phyloP scores from a whole-genome alignment of 176 grass and related monocot species.

The Phoenix roebelenii region DNA sequence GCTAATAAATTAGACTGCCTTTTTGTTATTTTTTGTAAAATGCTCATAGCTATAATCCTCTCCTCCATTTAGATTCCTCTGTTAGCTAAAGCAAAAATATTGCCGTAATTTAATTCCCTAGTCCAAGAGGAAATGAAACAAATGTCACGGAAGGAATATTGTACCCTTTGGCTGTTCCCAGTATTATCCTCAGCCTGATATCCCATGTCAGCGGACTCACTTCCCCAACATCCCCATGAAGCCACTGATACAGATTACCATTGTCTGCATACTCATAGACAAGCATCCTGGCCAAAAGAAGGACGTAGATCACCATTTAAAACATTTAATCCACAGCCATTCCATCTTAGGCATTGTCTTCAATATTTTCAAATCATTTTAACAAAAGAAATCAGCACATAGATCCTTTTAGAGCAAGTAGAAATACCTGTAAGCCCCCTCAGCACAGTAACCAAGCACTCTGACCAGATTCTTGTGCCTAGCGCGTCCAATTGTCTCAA shows the following conservation, averaged over 20 bases:
- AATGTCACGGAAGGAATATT: background rate
- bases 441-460: slow-evolving; percentile 79
- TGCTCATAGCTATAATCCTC: too few species aligned
- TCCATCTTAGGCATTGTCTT: background rate
- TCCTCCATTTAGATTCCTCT: too few species aligned
- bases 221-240: slow-evolving; percentile 60
- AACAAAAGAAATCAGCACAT: too few species aligned
- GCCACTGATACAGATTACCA: slow-evolving; percentile 67
- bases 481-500: slow-evolving; percentile 68
- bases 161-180: slow-evolving; percentile 91
- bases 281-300: slow-evolving; percentile 45
- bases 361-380: too few species aligned
- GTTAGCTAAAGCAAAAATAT: too few species aligned
- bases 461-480: slow-evolving; percentile 95
- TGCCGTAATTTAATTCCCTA: too few species aligned
- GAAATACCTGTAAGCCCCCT: slow-evolving; percentile 66
- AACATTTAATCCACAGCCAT: too few species aligned
- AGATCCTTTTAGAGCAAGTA: background rate
- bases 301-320: too few species aligned
- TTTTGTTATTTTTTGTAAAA: too few species aligned
- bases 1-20: too few species aligned
- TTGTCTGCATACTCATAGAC: slow-evolving; percentile 89
- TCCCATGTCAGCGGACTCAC: slow-evolving; percentile 70
- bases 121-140: too few species aligned
- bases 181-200: slow-evolving; percentile 81